These are phyloP conservation scores for Cladochytrium tenue DNA, from an alignment of 371 early-diverging fungal genomes.

Conservation along the genomic window DNA sequence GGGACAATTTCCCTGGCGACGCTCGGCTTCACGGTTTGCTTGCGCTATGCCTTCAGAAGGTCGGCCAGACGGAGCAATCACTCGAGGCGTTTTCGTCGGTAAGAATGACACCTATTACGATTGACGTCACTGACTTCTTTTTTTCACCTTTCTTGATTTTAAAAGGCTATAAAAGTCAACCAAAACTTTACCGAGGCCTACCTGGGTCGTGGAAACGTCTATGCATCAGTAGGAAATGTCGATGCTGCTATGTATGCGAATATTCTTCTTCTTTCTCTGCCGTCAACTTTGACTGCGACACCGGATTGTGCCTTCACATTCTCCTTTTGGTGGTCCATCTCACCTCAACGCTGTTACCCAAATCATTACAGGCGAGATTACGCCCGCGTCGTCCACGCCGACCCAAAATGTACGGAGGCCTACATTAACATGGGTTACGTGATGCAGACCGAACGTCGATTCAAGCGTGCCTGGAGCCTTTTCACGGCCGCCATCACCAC, in stretches of 20 bases:
- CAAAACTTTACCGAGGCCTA: constrained; percentile 41
- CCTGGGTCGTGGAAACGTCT: constrained; percentile 52
- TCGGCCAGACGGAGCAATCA: constrained; percentile 40
- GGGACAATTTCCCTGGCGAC: constrained; percentile 46
- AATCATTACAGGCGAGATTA: constrained; percentile 51
- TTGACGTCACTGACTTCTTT: background rate
- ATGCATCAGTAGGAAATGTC: constrained; percentile 32
- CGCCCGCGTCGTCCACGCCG: constrained; percentile 44
- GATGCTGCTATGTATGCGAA: constrained; percentile 26
- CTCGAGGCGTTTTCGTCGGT: constrained; percentile 41
- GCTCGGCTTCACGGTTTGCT: constrained; percentile 41
- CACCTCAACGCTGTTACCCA: too few relatives aligned
- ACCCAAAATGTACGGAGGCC: constrained; percentile 47
- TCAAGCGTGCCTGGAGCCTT: constrained; percentile 44
- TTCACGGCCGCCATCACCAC: constrained; percentile 46
- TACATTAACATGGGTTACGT: constrained; percentile 54
- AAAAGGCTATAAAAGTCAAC: constrained; percentile 43
- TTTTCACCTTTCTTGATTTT: background rate
- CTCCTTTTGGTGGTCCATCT: too few relatives aligned
- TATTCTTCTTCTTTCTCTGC: background rate
- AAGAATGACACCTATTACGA: constrained; percentile 10
- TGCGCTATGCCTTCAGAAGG: constrained; percentile 48
- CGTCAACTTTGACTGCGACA: too few relatives aligned
- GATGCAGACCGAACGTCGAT: constrained; percentile 36
- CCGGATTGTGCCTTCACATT: too few relatives aligned